Evolutionary conservation across 2,329 filamentous ascomycete species (phyloP).

Genomic region (Apiospora malaysiana): DNA sequence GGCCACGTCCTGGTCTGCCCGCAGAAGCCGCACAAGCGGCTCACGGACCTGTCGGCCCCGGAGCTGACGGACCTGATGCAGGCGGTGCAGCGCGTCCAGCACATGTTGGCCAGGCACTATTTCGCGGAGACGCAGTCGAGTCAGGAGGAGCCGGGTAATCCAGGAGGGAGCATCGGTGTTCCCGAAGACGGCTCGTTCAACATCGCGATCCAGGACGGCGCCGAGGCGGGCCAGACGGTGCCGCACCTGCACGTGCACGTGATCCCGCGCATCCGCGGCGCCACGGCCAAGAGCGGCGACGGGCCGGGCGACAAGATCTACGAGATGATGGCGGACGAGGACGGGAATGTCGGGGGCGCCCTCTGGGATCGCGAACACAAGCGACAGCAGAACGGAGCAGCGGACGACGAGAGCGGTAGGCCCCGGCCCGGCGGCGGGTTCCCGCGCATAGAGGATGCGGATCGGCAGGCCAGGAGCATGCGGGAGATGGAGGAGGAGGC

Average conservation of each 20-base stretch:
- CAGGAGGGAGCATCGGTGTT: neutral
- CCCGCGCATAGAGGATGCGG: conserved; percentile 73
- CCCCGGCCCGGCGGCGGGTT: conserved; percentile 63
- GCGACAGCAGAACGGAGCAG: conserved; percentile 30
- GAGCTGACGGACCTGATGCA: conserved; percentile 85
- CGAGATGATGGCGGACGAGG: conserved; percentile 79
- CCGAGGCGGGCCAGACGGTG: conserved; percentile 90
- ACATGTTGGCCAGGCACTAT: conserved; percentile 69
- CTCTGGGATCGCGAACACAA: conserved; percentile 59
- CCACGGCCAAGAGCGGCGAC: conserved; percentile 35
- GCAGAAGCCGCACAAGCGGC: conserved; percentile 68
- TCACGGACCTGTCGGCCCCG: conserved; percentile 72
- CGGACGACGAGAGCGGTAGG: conserved; percentile 34
- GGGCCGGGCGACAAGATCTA: conserved; percentile 63
- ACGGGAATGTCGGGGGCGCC: conserved; percentile 79
- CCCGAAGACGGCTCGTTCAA: conserved; percentile 78
- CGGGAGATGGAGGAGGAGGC: conserved; percentile 85
- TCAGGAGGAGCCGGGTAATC: neutral
- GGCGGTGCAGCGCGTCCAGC: conserved; percentile 83
- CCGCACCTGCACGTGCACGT: conserved; percentile 88
- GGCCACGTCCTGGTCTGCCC: conserved; percentile 94
- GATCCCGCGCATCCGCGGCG: conserved; percentile 40
- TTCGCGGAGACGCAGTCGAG: conserved; percentile 42
- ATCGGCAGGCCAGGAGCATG: conserved; percentile 68
- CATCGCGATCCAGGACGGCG: conserved; percentile 92